A percentile compares a stretch with the other conserved stretches of the same genome.
Conservation (phyloP, 495 filamentous ascomycete species). For the Neurospora sp. region DNA sequence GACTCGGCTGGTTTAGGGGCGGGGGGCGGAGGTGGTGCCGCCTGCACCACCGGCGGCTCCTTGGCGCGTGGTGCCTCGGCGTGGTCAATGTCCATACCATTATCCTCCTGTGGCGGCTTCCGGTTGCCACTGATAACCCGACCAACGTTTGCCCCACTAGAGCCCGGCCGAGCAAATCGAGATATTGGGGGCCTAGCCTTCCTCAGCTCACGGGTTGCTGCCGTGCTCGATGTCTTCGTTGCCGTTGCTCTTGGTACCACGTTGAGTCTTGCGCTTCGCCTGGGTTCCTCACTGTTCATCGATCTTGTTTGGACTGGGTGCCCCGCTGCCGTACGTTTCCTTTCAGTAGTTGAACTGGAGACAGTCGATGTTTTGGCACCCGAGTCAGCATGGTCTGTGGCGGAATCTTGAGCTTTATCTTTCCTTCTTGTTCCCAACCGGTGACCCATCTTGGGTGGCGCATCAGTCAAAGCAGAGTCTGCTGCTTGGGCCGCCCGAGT, state of each 20-base stretch:
- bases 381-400: constrained; percentile 13
- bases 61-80: constrained; percentile 43
- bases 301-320: constrained; percentile 55
- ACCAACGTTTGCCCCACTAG: constrained; percentile 56
- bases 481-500: constrained; percentile 48
- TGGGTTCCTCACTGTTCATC: constrained; percentile 49
- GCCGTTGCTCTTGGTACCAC: constrained; percentile 45
- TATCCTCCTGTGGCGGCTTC: constrained; percentile 51
- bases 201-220: constrained; percentile 62
- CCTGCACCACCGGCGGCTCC: constrained; percentile 22
- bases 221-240: constrained; percentile 44
- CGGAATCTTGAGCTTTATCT: constrained; percentile 26
- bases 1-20: constrained; percentile 35
- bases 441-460: constrained; percentile 54
- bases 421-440: constrained; percentile 39
- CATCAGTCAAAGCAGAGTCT: constrained; percentile 44
- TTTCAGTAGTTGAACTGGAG: constrained; percentile 38
- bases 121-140: constrained; percentile 82
- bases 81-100: constrained; percentile 52
- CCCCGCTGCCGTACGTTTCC: constrained; percentile 81
- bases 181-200: constrained; percentile 60
- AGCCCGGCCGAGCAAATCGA: constrained; percentile 39
- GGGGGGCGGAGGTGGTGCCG: constrained; percentile 1
- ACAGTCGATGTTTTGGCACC: constrained; percentile 5
- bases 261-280: constrained; percentile 67